phyloP scores from a whole-genome alignment of 2,329 filamentous ascomycete species.

The Botryotinia calthae region DNA sequence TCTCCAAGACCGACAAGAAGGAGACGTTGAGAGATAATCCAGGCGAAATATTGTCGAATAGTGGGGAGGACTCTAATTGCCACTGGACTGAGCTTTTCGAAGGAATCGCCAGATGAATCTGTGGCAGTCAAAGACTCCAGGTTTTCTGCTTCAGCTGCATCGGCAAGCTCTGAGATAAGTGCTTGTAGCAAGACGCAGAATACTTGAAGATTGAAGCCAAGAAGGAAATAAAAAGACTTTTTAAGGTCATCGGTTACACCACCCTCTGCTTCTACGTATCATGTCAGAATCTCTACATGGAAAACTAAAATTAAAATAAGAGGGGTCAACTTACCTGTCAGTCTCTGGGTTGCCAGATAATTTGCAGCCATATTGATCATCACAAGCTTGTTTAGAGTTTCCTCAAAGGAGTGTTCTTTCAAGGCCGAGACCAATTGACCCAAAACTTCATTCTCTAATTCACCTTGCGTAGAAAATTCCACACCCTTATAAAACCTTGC shows the following conservation, averaged over 20 bases:
- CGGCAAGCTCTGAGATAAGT: slow-evolving; percentile 67
- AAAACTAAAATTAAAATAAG: not conserved
- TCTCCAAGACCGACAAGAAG: slow-evolving; percentile 44
- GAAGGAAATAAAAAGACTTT: slow-evolving; percentile 60
- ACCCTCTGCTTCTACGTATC: slow-evolving; percentile 44
- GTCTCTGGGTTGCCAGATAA: slow-evolving; percentile 62
- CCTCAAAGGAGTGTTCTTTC: slow-evolving; percentile 63
- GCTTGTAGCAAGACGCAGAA: slow-evolving; percentile 70
- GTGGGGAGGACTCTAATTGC: slow-evolving; percentile 61
- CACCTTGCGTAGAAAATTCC: slow-evolving; percentile 70
- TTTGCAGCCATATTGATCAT: slow-evolving; percentile 86
- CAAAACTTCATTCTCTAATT: slow-evolving; percentile 82
- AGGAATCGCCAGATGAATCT: slow-evolving; percentile 39
- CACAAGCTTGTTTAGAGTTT: slow-evolving; percentile 72
- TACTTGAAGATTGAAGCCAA: slow-evolving; percentile 75
- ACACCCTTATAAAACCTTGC: slow-evolving; percentile 78
- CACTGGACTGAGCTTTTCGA: slow-evolving; percentile 55
- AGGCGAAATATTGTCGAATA: slow-evolving; percentile 66
- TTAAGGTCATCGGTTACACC: slow-evolving; percentile 21
- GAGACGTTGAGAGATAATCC: slow-evolving; percentile 57
- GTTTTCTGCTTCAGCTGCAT: slow-evolving; percentile 40
- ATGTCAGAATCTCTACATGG: not conserved
- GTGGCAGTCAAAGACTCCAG: slow-evolving; percentile 46
- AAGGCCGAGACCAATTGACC: slow-evolving; percentile 72
- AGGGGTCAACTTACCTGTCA: slow-evolving; percentile 49